These are phyloP conservation scores for Spatholobus suberectus DNA, from an alignment of 306 rosid species.

Conservation along the genomic window DNA sequence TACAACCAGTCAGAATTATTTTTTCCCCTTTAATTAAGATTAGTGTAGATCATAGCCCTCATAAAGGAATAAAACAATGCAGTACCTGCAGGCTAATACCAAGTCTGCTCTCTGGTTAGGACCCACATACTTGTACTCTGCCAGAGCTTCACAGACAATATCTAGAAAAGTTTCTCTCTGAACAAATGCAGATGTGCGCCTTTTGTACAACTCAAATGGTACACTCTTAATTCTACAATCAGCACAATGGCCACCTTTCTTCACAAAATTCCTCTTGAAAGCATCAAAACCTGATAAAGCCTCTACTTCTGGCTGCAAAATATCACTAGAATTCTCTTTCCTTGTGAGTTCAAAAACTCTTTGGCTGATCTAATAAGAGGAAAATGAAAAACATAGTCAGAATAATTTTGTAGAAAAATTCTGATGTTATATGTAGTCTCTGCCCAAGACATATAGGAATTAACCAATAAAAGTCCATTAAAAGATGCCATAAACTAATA, in stretches of 20 bases:
- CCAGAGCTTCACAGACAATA: constrained; percentile 79
- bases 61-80: constrained; percentile 29
- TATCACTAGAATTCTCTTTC: constrained; percentile 46
- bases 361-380: constrained; percentile 78
- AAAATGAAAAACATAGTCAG: constrained; percentile 40
- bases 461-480: neutral
- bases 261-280: constrained; percentile 40
- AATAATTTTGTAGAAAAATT: constrained; percentile 1
- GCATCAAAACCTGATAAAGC: constrained; percentile 42
- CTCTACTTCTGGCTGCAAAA: constrained; percentile 53
- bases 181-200: constrained; percentile 73
- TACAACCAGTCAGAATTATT: neutral
- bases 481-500: constrained; percentile 1
- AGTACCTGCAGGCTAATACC: constrained; percentile 86
- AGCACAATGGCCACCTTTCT: constrained; percentile 34
- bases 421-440: neutral
- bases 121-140: constrained; percentile 91
- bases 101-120: constrained; percentile 91
- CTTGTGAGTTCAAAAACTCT: constrained; percentile 78
- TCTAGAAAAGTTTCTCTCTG: constrained; percentile 70
- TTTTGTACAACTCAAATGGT: constrained; percentile 89
- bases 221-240: constrained; percentile 49
- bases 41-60: constrained; percentile 14
- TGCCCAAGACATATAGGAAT: neutral
- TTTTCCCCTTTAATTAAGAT: neutral